Base-by-base conservation (phyloP, 2,329 filamentous ascomycete species). In the Bipolaris sorokiniana region DNA sequence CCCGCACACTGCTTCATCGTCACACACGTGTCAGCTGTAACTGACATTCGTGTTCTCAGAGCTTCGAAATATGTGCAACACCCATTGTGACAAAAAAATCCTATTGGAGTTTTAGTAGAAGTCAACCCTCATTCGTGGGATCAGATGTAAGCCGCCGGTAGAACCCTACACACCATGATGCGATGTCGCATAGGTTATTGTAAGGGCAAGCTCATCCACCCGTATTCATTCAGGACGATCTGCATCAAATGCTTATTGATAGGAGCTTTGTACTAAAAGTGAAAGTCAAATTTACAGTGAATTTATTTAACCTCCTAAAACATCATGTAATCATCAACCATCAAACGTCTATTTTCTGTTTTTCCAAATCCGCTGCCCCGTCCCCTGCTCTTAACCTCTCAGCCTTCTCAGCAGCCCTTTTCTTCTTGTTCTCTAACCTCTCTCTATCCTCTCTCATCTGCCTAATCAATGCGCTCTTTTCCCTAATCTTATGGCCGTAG, bases 401-500 rank as follows among this genome's bases (percentile, higher is more conserved):
- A 6, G 74, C 74, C 48, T 71, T 73, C 57, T 76, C 76, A 6
- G 73, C 75, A 0, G 73, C 74, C 42, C 69, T 71, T 48, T 67
- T 67, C 60, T 78, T 77, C 53, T 74, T 77, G 42, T 66, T 71
- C 49, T 80, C 79, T 22, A 76, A 62, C 56, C 74, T 77, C 50
- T 79, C 79, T 44, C 70, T 66, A 42, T 81, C 79, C 42, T 77
- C 77, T 13, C 77, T 71, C 74, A 83, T 82, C 18, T 66, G 62
- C 20, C 78, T 66, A 57, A 88, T 88, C 65, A 88, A 70, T 10
- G 74, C 68, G 56, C 83, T 84, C 76, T 82, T 83, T 69, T 80
- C 74, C 47, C 86, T 74, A 61, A 89, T 86, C 72, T 79, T 81
- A 46, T 83, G 73, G 1, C 84, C 83, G 63, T 87, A 85, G 40